Evolutionary conservation across 1,284 basidiomycete genomes (phyloP), one percentile per base, ranked within the genome.

Genomic region (Melanopsichium pennsylvanicum): DNA sequence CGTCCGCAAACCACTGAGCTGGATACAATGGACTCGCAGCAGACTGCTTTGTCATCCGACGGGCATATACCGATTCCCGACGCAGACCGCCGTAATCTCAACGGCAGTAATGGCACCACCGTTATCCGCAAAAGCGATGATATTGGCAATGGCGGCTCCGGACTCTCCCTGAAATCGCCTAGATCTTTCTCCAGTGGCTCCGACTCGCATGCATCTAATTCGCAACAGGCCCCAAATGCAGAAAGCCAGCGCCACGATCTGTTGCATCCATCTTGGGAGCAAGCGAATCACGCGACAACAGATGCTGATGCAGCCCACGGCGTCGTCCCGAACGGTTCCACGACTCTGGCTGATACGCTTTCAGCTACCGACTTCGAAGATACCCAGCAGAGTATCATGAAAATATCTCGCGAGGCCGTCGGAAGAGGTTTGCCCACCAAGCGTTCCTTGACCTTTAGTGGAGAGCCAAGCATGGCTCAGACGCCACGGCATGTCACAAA

Each of bases 31-130:
- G 27, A 26, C 8, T 38, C 35, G 16, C 19, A 16, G 18, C 32
- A 11, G 11, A 15, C 11, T 22, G 13, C 18, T 34, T 36, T 31
- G 25, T 29, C 18, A n/a, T 26, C 1, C 5, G 4, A 31, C n/a
- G 15, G n/a, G 2, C 33, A 31, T 10, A 8, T 23, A 11, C 27
- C 18, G 15, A 22, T 25, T 21, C 23, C 19, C 5, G 23, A 51
- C 3, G 15, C 16, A 5, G 31, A 39, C 26, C 55, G 50, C 22
- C 40, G 62, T 8, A 16, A 27, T 4, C 9, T 50, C 36, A 59
- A 55, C 35, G 34, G 40, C 37, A 66, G 61, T 42, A 55, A 49
- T 25, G 61, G 55, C 7, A 59, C 50, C n/a, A 64, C 55, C 49
- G 50, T 64, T 29, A 50, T 57, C 13, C 47, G 47, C 23, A 39